phyloP scores from a whole-genome alignment of 257 asterid genomes.

The Petunia axillaris region DNA sequence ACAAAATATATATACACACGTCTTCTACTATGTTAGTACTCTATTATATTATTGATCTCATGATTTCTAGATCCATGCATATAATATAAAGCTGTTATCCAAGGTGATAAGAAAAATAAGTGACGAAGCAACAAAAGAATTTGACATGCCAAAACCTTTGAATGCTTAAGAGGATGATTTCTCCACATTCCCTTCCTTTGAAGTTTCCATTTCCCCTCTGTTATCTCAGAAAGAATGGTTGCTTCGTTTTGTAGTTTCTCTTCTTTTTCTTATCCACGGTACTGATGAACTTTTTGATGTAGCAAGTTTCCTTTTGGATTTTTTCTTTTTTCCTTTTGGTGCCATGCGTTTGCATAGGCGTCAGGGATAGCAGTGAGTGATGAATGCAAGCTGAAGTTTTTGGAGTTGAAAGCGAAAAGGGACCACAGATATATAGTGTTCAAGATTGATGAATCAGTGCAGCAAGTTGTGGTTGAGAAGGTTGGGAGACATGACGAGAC shows the following conservation, averaged over 20 bases:
- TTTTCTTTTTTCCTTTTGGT: neutral
- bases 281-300: neutral
- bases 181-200: neutral
- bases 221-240: neutral
- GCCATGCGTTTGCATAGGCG: neutral
- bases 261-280: neutral
- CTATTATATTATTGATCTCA: too few relatives aligned
- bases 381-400: constrained; percentile 24
- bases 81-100: too few relatives aligned
- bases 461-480: constrained; percentile 22
- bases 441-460: constrained; percentile 25
- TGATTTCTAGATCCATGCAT: too few relatives aligned
- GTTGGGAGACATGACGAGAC: constrained; percentile 18
- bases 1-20: too few relatives aligned
- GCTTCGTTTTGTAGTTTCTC: neutral
- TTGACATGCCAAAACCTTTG: too few relatives aligned
- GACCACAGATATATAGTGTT: constrained; percentile 13
- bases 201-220: neutral
- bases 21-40: too few relatives aligned
- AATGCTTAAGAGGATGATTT: too few relatives aligned
- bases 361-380: constrained; percentile 14
- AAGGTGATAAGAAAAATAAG: too few relatives aligned
- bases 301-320: neutral
- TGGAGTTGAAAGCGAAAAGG: constrained; percentile 11
- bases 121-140: too few relatives aligned